Evolutionary conservation across 169 alveolate species (phyloP).

Genomic region (Cryptosporidium meleagridis): DNA sequence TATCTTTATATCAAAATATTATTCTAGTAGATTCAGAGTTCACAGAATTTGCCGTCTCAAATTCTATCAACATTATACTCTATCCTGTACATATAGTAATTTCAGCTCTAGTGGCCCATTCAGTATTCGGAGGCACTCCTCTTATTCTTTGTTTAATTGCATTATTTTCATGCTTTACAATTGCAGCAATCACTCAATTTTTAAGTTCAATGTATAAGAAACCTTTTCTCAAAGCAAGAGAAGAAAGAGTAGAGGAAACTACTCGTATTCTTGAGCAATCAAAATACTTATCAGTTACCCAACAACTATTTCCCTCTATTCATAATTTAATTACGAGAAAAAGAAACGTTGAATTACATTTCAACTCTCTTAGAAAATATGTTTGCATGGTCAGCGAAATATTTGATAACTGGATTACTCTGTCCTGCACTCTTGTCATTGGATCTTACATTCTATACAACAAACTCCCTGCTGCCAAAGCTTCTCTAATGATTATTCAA

Average conservation of each 20-base stretch:
- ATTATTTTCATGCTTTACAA: constrained; percentile 20
- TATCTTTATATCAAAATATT: constrained; percentile 47
- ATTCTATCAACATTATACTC: constrained; percentile 26
- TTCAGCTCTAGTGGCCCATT: constrained; percentile 55
- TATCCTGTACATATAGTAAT: constrained; percentile 39
- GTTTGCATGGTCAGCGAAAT: constrained; percentile 48
- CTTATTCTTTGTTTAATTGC: constrained; percentile 13
- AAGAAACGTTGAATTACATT: constrained; percentile 20
- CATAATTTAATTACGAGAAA: neutral
- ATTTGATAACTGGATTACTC: constrained; percentile 36
- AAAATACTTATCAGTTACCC: constrained; percentile 41
- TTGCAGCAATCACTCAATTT: constrained; percentile 26
- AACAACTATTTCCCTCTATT: constrained; percentile 52
- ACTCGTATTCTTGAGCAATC: constrained; percentile 56
- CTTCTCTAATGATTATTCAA: constrained; percentile 56
- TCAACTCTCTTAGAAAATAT: constrained; percentile 53
- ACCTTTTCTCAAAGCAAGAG: constrained; percentile 69
- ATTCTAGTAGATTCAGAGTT: constrained; percentile 51
- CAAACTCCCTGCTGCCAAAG: constrained; percentile 17
- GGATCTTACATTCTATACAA: constrained; percentile 49
- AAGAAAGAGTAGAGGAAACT: constrained; percentile 54
- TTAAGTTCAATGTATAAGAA: constrained; percentile 43
- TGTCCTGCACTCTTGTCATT: constrained; percentile 28
- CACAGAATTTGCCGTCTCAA: constrained; percentile 48
- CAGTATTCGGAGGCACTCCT: constrained; percentile 57